Evolutionary conservation across 805 yeast genomes (phyloP).

Genomic region (Helenozyma rhizophorensis): DNA sequence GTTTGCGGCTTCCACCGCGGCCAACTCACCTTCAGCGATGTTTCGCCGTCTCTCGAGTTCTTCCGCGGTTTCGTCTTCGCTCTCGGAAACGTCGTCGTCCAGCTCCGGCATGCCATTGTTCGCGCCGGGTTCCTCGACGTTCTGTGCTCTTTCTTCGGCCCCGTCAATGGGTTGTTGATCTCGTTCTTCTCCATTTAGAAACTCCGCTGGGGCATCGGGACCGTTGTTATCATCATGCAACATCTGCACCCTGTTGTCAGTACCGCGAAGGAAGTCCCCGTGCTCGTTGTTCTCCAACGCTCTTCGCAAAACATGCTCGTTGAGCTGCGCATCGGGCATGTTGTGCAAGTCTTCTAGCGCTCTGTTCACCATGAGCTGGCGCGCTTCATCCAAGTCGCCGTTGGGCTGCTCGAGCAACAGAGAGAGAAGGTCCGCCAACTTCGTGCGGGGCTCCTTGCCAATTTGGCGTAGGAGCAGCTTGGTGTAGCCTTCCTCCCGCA

Average conservation of each 20-base stretch:
- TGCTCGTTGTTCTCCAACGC: conserved; percentile 11
- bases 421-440: conserved; percentile 32
- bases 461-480: conserved; percentile 54
- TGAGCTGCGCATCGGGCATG: conserved; percentile 5
- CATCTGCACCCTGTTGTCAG: not conserved
- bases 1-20: conserved; percentile 13
- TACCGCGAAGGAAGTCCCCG: conserved; percentile 3
- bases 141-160: conserved; percentile 1
- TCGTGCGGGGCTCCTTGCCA: conserved; percentile 50
- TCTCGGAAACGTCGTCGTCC: conserved; percentile 1
- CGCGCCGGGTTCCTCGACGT: too few relatives aligned
- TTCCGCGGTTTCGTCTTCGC: conserved; percentile 12
- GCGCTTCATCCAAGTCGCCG: conserved; percentile 1
- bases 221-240: not conserved
- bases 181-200: conserved; percentile 2
- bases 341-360: conserved; percentile 15
- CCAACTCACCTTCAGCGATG: conserved; percentile 12
- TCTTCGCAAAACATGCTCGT: conserved; percentile 8
- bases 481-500: conserved; percentile 62
- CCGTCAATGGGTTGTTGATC: conserved; percentile 5
- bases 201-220: not conserved
- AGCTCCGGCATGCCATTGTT: too few relatives aligned
- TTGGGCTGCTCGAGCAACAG: conserved; percentile 6
- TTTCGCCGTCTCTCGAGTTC: conserved; percentile 12
- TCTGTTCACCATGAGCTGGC: conserved; percentile 7